These are phyloP conservation scores for Trypanosoma theileri DNA, from an alignment of 208 protist genomes.

Conservation along the genomic window DNA sequence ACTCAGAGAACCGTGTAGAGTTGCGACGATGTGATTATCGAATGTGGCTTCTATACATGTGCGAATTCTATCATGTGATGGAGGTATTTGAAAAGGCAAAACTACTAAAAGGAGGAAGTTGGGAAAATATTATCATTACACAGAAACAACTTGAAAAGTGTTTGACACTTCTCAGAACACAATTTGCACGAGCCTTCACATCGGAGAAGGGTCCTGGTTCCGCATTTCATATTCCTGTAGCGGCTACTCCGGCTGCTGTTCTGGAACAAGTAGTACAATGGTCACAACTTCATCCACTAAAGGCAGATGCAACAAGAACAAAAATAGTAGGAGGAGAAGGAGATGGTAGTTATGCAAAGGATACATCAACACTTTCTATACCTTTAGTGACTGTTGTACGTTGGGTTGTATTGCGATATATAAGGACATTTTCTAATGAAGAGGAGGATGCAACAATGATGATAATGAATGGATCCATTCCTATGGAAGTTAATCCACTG, in stretches of 20 bases:
- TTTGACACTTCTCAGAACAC: background rate
- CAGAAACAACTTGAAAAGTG: conserved; percentile 11
- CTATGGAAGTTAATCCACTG: too few relatives aligned
- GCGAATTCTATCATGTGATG: conserved; percentile 61
- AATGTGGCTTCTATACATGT: conserved; percentile 55
- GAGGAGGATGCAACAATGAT: conserved; percentile 24
- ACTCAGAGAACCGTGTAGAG: background rate
- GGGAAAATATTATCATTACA: conserved; percentile 5
- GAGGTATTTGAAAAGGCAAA: conserved; percentile 46
- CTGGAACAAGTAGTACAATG: background rate
- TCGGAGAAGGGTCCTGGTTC: conserved; percentile 15
- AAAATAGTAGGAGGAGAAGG: too few relatives aligned
- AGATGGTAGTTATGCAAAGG: background rate
- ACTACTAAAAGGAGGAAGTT: conserved; percentile 10
- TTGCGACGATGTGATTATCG: conserved; percentile 43
- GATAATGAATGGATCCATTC: background rate
- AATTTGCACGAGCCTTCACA: conserved; percentile 13
- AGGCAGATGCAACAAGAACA: background rate
- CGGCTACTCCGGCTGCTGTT: background rate
- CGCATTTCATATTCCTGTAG: conserved; percentile 10
- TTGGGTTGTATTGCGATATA: conserved; percentile 41
- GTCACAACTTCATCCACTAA: conserved; percentile 3
- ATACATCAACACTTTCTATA: background rate
- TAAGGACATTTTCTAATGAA: conserved; percentile 28
- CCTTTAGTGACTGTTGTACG: conserved; percentile 50